phyloP scores from a whole-genome alignment of 345 rosid genomes.

The Aquilaria malaccensis region DNA sequence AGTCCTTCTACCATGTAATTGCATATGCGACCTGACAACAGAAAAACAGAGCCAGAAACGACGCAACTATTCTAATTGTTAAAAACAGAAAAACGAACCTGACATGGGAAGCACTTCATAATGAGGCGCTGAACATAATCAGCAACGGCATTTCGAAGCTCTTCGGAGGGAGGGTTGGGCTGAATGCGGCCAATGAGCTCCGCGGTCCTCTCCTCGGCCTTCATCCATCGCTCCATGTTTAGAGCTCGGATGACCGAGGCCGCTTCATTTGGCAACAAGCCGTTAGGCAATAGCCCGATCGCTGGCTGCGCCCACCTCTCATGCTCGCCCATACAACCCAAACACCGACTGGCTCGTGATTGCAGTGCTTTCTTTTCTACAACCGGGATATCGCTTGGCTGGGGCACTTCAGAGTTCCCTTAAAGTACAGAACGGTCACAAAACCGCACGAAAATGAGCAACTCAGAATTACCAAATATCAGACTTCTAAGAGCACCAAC shows the following conservation, averaged over 20 bases:
- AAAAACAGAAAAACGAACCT: conserved; percentile 21
- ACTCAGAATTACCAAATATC: too few species aligned
- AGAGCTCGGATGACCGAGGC: conserved; percentile 32
- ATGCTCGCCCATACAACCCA: conserved; percentile 39
- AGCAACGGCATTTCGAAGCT: conserved; percentile 43
- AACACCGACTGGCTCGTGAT: background rate
- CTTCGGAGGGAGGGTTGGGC: conserved; percentile 45
- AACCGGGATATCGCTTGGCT: too few species aligned
- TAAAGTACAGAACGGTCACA: too few species aligned
- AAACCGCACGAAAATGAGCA: too few species aligned
- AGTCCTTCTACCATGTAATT: background rate
- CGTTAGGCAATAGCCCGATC: conserved; percentile 35
- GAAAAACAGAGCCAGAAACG: background rate
- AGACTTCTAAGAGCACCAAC: too few species aligned
- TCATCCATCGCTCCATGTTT: conserved; percentile 35
- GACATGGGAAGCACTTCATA: conserved; percentile 40
- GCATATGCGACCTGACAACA: background rate
- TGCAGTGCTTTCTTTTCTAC: too few species aligned
- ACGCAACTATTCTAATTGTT: background rate
- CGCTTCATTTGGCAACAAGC: conserved; percentile 40
- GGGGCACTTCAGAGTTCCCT: too few species aligned
- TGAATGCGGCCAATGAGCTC: conserved; percentile 52
- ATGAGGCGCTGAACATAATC: conserved; percentile 43
- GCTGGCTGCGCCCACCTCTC: conserved; percentile 29
- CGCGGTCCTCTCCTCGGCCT: conserved; percentile 43